Evolutionary conservation across 2,329 filamentous ascomycete species (phyloP), one percentile per base, ranked within the genome.

Genomic region (Claviceps maximensis): DNA sequence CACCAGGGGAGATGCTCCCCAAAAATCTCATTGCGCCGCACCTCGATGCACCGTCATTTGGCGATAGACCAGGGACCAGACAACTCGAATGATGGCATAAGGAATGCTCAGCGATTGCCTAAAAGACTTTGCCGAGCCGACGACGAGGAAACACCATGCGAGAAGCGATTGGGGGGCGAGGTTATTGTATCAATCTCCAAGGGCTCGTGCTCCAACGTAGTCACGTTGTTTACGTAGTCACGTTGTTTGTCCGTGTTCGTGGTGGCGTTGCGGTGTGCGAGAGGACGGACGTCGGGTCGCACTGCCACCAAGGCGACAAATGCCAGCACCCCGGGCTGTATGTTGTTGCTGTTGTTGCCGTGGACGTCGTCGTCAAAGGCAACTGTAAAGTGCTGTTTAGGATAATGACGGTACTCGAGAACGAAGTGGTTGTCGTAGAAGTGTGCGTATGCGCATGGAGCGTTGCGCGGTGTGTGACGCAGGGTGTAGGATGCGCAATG

Each of bases 1-100:
- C 86, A 67, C 80, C 81, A 59, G 86, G 83, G 71, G 86, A 89
- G 71, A 89, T 75, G 70, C 83, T 83, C 74, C 84, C 82, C 67
- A 87, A 75, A 65, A 80, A 76, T 69, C 82, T 82, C 85, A 89
- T 89, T 69, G 67, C 72, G 70, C 70, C 62, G 65, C 63, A 59
- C 60, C 63, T 59, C 59, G 66, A 63, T 61, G 63, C 63, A 65
- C 63, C 66, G 69, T 73, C 74, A 78, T 77, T 71, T 72, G 74
- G 68, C 65, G 63, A 55, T 58, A 51, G 53, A 54, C 17, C 38
- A 36, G 15, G 47, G 29, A 52, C 29, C 19, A 21, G 29, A 49
- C 19, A n/a, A 36, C 41, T 13, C 23, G 36, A 41, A 19, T 17
- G 54, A 49, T 51, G 45, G 54, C 54, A 55, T 55, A 13, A 8